Evolutionary conservation across 306 rosid species (phyloP).

Genomic region (Vachellia collinsii): DNA sequence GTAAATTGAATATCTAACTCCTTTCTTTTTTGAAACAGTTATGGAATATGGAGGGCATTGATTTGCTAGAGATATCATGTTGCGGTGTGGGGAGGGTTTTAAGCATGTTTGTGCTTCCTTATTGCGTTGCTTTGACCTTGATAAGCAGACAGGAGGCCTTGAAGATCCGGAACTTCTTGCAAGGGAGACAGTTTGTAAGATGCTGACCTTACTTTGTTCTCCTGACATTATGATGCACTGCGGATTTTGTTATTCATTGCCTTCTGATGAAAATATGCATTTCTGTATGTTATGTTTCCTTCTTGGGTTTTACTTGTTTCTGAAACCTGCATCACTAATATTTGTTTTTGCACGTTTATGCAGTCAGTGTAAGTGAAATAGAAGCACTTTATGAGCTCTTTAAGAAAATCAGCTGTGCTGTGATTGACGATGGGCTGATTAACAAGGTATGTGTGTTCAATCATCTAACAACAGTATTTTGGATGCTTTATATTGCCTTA

Average conservation of each 20-base stretch:
- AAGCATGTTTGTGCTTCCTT: slow-evolving; percentile 67
- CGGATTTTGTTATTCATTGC: not conserved
- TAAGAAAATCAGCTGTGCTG: slow-evolving; percentile 96
- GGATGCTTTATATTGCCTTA: not conserved
- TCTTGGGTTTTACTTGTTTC: slow-evolving; percentile 4
- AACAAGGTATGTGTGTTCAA: slow-evolving; percentile 69
- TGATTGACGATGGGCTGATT: slow-evolving; percentile 93
- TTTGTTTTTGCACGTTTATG: slow-evolving; percentile 34
- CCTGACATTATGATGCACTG: not conserved
- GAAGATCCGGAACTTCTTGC: slow-evolving; percentile 91
- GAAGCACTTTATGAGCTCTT: slow-evolving; percentile 98
- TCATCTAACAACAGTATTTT: slow-evolving; percentile 10
- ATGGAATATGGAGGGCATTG: slow-evolving; percentile 85
- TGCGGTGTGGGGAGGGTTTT: slow-evolving; percentile 79
- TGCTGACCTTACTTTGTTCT: slow-evolving; percentile 26
- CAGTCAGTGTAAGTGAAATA: slow-evolving; percentile 98
- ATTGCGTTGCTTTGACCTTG: slow-evolving; percentile 76
- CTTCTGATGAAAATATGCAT: slow-evolving; percentile 1
- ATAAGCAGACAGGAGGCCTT: slow-evolving; percentile 79
- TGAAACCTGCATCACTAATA: not conserved
- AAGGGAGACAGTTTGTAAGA: slow-evolving; percentile 84
- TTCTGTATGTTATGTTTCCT: slow-evolving; percentile 8
- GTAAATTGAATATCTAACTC: slow-evolving; percentile 32
- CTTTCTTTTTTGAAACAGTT: slow-evolving; percentile 53
- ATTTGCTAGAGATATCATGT: slow-evolving; percentile 70